Percentiles rank a stretch among this genome's conserved stretches.
phyloP scores from a whole-genome alignment of 495 filamentous ascomycete species.

The Penicillium pulvis region DNA sequence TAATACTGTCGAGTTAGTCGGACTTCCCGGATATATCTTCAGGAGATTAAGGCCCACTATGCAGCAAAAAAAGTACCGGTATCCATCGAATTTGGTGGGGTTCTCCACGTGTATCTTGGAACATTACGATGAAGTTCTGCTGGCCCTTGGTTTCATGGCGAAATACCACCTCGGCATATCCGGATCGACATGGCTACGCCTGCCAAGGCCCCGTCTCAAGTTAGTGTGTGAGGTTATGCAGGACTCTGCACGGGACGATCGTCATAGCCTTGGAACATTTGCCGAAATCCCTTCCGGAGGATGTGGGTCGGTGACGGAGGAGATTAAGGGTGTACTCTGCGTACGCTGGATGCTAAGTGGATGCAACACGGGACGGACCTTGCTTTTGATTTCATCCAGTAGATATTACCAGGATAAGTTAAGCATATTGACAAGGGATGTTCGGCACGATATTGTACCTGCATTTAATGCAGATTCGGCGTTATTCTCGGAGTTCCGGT shows the following conservation, averaged over 20 bases:
- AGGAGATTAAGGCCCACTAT: neutral
- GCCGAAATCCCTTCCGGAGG: neutral
- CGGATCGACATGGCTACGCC: slow-evolving; percentile 14
- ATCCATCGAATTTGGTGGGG: neutral
- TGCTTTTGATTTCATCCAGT: neutral
- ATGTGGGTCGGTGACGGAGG: neutral
- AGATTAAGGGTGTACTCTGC: too few species aligned
- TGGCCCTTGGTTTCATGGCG: neutral
- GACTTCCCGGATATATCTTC: neutral
- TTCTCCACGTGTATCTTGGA: neutral
- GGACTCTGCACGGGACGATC: neutral
- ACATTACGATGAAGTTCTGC: neutral
- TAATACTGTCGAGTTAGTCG: neutral
- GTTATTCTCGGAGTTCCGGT: neutral
- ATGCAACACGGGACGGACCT: neutral
- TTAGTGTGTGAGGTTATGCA: neutral
- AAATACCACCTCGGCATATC: slow-evolving; percentile 11
- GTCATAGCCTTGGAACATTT: neutral
- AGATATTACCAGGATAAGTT: too few species aligned
- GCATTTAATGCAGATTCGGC: neutral
- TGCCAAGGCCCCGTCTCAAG: neutral
- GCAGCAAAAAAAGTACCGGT: neutral
- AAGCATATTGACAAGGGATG: neutral
- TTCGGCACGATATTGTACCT: neutral
- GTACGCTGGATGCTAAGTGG: too few species aligned